A percentile compares a stretch with the other conserved stretches of the same genome.
Conservation (phyloP, 305 asterid genomes). For the Rubia tinctorum region DNA sequence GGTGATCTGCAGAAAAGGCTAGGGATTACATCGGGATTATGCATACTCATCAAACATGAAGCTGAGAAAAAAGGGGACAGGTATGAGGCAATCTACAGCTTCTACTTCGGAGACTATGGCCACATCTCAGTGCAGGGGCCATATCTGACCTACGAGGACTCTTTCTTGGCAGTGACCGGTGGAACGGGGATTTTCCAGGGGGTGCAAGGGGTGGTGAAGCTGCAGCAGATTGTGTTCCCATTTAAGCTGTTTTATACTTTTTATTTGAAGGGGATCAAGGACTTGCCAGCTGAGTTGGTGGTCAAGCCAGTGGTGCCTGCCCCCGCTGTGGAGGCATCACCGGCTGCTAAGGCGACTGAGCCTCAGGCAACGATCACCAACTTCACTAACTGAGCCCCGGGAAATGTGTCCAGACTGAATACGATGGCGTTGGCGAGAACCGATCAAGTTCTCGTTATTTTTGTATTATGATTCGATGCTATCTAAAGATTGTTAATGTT, state of each 20-base stretch:
- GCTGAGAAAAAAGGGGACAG: constrained; percentile 55
- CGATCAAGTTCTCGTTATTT: too few species aligned
- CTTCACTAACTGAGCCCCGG: constrained; percentile 33
- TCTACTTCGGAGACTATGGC: constrained; percentile 66
- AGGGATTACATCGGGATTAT: constrained; percentile 57
- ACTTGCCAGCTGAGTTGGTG: constrained; percentile 55
- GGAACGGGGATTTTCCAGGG: constrained; percentile 67
- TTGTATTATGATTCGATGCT: too few species aligned
- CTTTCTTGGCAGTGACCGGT: constrained; percentile 55
- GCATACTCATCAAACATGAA: constrained; percentile 45
- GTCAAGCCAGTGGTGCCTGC: constrained; percentile 45
- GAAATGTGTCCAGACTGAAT: background rate
- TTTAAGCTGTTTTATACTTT: constrained; percentile 53
- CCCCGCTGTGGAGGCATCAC: constrained; percentile 47
- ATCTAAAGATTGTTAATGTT: too few species aligned
- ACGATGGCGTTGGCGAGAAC: too few species aligned
- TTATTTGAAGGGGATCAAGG: constrained; percentile 57
- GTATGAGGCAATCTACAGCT: constrained; percentile 54
- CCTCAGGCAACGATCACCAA: constrained; percentile 41
- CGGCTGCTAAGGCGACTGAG: constrained; percentile 49
- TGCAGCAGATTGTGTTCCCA: constrained; percentile 59
- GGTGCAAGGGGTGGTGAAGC: constrained; percentile 50
- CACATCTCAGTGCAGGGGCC: constrained; percentile 65
- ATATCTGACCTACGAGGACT: constrained; percentile 52
- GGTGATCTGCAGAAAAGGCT: constrained; percentile 51